Evolutionary conservation across 2,329 filamentous ascomycete genomes (phyloP).

Genomic region (Diaporthe citrichinensis): DNA sequence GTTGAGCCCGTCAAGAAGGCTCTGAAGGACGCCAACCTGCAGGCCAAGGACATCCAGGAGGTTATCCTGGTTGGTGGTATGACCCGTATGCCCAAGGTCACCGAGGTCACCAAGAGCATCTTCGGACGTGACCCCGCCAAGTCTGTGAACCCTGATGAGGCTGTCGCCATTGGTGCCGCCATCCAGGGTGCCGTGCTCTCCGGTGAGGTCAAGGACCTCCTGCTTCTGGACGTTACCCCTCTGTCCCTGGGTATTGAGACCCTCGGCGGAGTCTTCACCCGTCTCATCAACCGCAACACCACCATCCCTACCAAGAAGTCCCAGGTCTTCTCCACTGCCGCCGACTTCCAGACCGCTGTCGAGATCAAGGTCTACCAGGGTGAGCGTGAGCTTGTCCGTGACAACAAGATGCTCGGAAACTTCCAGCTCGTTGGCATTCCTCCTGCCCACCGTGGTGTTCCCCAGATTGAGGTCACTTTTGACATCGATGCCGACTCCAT

Average conservation of each 20-base stretch:
- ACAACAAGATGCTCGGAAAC: constrained; percentile 99
- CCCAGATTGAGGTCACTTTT: constrained; percentile 97
- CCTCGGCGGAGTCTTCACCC: constrained; percentile 96
- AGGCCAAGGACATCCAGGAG: constrained; percentile 95
- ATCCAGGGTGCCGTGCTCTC: constrained; percentile 97
- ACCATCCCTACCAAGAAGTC: constrained; percentile 99
- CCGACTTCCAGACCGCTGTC: constrained; percentile 98
- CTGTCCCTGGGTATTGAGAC: constrained; percentile 99
- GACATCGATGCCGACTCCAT: constrained; percentile 99
- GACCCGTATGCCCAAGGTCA: constrained; percentile 99
- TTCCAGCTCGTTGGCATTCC: constrained; percentile 99
- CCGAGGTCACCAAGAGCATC: constrained; percentile 95
- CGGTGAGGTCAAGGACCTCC: constrained; percentile 95
- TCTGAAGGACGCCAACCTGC: constrained; percentile 92
- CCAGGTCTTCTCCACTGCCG: constrained; percentile 96
- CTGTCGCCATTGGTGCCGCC: constrained; percentile 96
- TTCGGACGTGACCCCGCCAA: constrained; percentile 97
- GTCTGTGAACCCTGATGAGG: constrained; percentile 98
- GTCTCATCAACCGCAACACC: constrained; percentile 98
- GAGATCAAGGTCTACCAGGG: constrained; percentile 99
- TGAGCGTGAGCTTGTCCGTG: constrained; percentile 98
- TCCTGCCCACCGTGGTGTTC: constrained; percentile 94
- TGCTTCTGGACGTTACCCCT: constrained; percentile 95
- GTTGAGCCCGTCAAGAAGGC: constrained; percentile 96
- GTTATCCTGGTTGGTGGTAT: constrained; percentile 98